These are phyloP conservation scores for Sedum album DNA, from an alignment of 164 flowering plant species.

Conservation along the genomic window DNA sequence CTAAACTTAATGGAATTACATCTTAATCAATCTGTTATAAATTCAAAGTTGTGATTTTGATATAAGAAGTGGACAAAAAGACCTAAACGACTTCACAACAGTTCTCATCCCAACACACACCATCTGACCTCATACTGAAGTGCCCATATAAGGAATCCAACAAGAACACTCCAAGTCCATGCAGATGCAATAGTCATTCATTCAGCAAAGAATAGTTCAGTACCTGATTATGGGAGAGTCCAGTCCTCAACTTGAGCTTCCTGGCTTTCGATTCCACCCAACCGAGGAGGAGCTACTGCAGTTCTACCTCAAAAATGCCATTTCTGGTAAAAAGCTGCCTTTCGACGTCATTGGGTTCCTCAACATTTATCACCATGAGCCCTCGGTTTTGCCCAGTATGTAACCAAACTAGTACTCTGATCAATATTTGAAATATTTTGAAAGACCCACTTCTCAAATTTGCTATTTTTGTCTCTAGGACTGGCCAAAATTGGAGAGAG, in stretches of 20 bases:
- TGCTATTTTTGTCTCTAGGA: slow-evolving; percentile 25
- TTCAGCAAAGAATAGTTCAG: background rate
- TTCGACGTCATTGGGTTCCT: slow-evolving; percentile 56
- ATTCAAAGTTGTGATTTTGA: background rate
- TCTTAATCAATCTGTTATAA: background rate
- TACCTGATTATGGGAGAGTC: background rate
- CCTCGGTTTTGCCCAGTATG: slow-evolving; percentile 79
- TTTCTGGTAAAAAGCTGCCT: slow-evolving; percentile 37
- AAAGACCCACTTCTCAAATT: slow-evolving; percentile 4
- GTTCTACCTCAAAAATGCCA: slow-evolving; percentile 57
- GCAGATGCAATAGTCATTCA: background rate
- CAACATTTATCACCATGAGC: slow-evolving; percentile 70
- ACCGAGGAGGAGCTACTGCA: slow-evolving; percentile 88
- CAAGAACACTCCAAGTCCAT: background rate
- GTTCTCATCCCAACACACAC: background rate
- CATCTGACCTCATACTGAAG: background rate
- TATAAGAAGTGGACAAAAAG: background rate
- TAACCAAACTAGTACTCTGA: background rate
- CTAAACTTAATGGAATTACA: background rate
- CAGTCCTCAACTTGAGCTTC: slow-evolving; percentile 36
- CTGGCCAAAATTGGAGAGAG: slow-evolving; percentile 81
- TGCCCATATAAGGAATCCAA: background rate
- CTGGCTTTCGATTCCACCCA: slow-evolving; percentile 89
- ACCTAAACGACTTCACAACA: slow-evolving; percentile 4
- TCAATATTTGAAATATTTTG: background rate